These are phyloP conservation scores for Tricholoma terreum DNA, from an alignment of 768 basidiomycete species.

Conservation along the genomic window DNA sequence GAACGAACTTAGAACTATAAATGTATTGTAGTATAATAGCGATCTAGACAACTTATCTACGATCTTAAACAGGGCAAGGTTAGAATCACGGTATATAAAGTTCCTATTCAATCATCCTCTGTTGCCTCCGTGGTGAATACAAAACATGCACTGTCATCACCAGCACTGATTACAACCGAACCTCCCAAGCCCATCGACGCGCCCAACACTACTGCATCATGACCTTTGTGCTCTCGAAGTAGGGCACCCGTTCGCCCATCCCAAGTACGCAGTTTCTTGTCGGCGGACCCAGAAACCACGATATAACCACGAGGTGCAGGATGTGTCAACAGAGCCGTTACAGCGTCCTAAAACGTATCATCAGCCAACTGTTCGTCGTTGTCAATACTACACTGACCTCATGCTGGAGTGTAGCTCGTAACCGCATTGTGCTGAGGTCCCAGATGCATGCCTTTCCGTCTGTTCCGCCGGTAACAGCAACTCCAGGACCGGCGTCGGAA, in stretches of 20 bases:
- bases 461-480: slow-evolving; percentile 84
- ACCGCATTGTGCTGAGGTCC: slow-evolving; percentile 85
- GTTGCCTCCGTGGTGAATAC: slow-evolving; percentile 70
- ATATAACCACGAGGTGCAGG: slow-evolving; percentile 75
- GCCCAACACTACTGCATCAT: slow-evolving; percentile 71
- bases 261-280: slow-evolving; percentile 87
- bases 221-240: slow-evolving; percentile 78
- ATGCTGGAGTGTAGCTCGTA: slow-evolving; percentile 81
- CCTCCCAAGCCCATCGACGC: slow-evolving; percentile 71
- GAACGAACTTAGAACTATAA: too few species aligned
- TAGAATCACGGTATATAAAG: too few species aligned
- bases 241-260: slow-evolving; percentile 83
- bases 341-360: slow-evolving; percentile 61
- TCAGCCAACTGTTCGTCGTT: slow-evolving; percentile 3
- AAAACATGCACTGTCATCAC: slow-evolving; percentile 85
- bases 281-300: slow-evolving; percentile 83
- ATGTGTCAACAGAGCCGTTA: slow-evolving; percentile 75
- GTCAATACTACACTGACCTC: slow-evolving; percentile 47
- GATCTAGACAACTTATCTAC: neutral
- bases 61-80: neutral
- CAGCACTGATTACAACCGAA: slow-evolving; percentile 77
- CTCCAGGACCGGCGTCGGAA: slow-evolving; percentile 48
- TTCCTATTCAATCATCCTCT: slow-evolving; percentile 25
- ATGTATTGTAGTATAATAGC: neutral
- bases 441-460: slow-evolving; percentile 94